phyloP scores from a whole-genome alignment of 129 eudicot genomes.

The Apium graveolens region DNA sequence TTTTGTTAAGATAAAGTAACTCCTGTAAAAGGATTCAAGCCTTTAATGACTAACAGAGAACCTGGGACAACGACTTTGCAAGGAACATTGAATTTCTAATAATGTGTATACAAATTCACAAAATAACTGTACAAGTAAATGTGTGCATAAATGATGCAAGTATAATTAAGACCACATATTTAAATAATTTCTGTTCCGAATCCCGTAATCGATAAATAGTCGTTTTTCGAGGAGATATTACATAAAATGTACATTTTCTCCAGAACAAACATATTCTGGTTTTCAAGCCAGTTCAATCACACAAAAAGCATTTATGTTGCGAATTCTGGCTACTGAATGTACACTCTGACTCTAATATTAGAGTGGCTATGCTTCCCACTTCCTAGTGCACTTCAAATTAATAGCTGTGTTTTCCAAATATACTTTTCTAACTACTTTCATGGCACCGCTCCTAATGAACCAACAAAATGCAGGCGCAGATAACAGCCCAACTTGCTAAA shows the following conservation, averaged over 20 bases:
- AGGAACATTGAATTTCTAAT: not conserved
- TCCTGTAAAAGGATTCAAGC: not conserved
- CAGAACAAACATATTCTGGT: not conserved
- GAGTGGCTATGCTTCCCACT: not conserved
- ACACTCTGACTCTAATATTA: not conserved
- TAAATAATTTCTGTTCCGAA: too few relatives aligned
- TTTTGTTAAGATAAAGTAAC: not conserved
- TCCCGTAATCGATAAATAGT: too few relatives aligned
- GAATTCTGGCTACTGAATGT: not conserved
- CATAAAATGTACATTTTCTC: too few relatives aligned
- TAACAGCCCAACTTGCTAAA: not conserved
- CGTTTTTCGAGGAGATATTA: too few relatives aligned
- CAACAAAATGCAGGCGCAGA: not conserved
- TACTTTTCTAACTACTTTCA: not conserved
- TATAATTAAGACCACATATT: too few relatives aligned
- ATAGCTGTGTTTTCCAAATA: not conserved
- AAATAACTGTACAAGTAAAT: not conserved
- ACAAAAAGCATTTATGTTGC: not conserved
- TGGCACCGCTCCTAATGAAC: too few relatives aligned
- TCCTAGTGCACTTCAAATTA: not conserved
- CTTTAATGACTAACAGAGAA: not conserved
- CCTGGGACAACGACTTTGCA: not conserved
- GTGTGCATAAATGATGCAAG: too few relatives aligned
- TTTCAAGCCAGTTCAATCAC: not conserved
- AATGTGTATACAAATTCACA: not conserved